Conservation (phyloP, 495 filamentous ascomycete genomes). For the Clavariopsis aquatica region DNA sequence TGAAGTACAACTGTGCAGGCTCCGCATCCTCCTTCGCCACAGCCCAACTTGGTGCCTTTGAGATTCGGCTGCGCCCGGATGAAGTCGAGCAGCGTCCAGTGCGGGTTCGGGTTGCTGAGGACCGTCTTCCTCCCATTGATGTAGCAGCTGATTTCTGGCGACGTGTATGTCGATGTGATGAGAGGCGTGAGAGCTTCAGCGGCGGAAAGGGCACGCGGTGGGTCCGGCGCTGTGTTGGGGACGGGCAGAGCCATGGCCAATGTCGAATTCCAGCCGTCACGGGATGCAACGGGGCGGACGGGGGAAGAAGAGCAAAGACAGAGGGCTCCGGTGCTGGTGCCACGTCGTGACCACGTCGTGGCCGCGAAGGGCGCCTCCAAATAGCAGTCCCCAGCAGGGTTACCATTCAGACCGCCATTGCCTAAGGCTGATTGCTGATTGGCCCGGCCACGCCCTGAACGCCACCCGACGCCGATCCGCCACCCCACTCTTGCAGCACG, state of each 20-base stretch:
- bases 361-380: not conserved
- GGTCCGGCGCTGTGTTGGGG: conserved; percentile 24
- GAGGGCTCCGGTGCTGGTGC: not conserved
- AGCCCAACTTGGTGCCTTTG: conserved; percentile 62
- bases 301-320: not conserved
- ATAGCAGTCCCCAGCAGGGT: conserved; percentile 8
- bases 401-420: conserved; percentile 4
- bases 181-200: conserved; percentile 36
- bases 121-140: conserved; percentile 32
- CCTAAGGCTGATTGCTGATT: conserved; percentile 25
- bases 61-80: conserved; percentile 52
- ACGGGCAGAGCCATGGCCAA: conserved; percentile 26
- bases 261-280: not conserved
- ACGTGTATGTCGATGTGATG: conserved; percentile 39
- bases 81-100: conserved; percentile 52
- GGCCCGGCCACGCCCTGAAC: not conserved
- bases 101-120: conserved; percentile 34
- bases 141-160: conserved; percentile 39
- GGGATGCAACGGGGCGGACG: not conserved
- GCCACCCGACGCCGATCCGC: not conserved
- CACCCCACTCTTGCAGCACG: conserved; percentile 23
- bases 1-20: conserved; percentile 50
- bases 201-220: conserved; percentile 23
- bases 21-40: conserved; percentile 50
- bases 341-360: not conserved